Evolutionary conservation across 208 protist genomes (phyloP), one percentile per base, ranked within the genome.

Genomic region (Leishmania braziliensis): DNA sequence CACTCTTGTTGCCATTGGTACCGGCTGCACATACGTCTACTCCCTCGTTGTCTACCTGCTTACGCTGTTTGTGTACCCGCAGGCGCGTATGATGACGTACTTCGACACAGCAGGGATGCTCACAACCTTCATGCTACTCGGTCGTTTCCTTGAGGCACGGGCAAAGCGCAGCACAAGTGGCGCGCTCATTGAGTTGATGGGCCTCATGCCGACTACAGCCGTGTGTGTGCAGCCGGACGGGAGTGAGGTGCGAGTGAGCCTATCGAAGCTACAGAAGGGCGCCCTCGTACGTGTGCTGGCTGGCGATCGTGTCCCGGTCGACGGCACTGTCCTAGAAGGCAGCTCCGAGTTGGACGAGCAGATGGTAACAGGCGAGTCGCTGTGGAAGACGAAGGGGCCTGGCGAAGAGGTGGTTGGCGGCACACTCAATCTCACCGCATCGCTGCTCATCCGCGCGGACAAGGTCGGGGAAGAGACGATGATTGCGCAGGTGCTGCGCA

Each of bases 91-190:
- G 75, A 87, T 83, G 62, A 91, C 83, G 23, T 99, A 99, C 82
- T 99, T 99, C 83, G 98, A 99, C 82, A 99, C 99, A 6, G 93
- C 95, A 0, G 96, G 93, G 43, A 95, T 98, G 84, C 87, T 99
- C 9, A 96, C 99, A 5, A 93, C 95, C 14, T 99, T 99, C 79
- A 98, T 99, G 89, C 90, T 99, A 72, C 90, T 99, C 4, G 99
- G 99, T 2, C 96, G 98, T 79, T 99, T 94, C 66, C 89, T 99
- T 2, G 98, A 99, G 86, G 88, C 89, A 0, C 79, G 91, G n/a
- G 98, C 98, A 23, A 99, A 98, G 84, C 89, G 95, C 36, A 93
- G 95, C 75, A 98, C 98, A 29, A 96, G 89, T 20, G 84, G 93
- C 2, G 98, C 97, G 0, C 83, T 99, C 9, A 87, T 95, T 39